Conservation (phyloP, 1,139 yeast species). For the Entelexis sorbosivorans region DNA sequence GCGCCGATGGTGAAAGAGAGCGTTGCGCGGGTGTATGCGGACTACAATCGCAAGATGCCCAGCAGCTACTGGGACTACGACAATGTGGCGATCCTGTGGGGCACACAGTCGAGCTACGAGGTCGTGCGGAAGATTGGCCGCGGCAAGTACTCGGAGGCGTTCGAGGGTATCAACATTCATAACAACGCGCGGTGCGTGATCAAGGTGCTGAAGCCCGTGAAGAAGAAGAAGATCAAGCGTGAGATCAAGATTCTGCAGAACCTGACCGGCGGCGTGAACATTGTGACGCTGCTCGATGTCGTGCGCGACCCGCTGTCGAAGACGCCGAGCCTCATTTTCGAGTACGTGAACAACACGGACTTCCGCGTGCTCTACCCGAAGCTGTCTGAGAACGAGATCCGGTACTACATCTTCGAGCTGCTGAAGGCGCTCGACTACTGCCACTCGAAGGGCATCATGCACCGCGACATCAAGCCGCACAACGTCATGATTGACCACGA, state of each 20-base stretch:
- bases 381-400: conserved; percentile 68
- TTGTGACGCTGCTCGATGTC: conserved; percentile 68
- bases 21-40: conserved; percentile 78
- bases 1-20: conserved; percentile 33
- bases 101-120: conserved; percentile 70
- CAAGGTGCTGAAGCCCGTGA: conserved; percentile 93
- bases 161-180: conserved; percentile 57
- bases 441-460: conserved; percentile 98
- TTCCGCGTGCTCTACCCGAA: conserved; percentile 88
- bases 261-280: conserved; percentile 75
- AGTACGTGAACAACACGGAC: conserved; percentile 80
- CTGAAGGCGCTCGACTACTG: conserved; percentile 84
- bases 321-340: conserved; percentile 90
- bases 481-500: conserved; percentile 96
- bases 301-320: conserved; percentile 84
- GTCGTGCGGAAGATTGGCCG: conserved; percentile 87
- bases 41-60: conserved; percentile 70
- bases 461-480: conserved; percentile 96
- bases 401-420: conserved; percentile 80
- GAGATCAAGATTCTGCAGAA: conserved; percentile 89
- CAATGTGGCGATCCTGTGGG: conserved; percentile 44
- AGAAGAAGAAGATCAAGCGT: conserved; percentile 88
- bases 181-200: conserved; percentile 48
- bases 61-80: conserved; percentile 88
- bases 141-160: conserved; percentile 96